phyloP scores from a whole-genome alignment of 306 rosid genomes.

The Glycyrrhiza uralensis region DNA sequence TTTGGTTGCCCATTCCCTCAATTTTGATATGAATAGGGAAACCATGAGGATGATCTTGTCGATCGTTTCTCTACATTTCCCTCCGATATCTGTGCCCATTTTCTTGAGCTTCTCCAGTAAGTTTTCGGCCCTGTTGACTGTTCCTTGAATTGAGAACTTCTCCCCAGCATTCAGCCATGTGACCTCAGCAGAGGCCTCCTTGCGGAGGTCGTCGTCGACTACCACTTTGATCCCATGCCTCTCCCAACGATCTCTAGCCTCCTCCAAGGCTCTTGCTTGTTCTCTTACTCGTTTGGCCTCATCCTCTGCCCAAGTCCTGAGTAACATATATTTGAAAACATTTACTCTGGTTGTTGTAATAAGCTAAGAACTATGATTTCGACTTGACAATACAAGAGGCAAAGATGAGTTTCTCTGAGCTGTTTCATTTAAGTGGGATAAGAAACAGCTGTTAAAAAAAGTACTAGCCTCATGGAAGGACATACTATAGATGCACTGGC shows the following conservation, averaged over 20 bases:
- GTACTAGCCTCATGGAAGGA: background rate
- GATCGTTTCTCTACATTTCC: conserved; percentile 58
- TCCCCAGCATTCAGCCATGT: conserved; percentile 83
- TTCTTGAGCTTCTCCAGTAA: conserved; percentile 65
- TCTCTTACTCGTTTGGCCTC: conserved; percentile 94
- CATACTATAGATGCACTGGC: background rate
- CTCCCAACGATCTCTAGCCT: conserved; percentile 97
- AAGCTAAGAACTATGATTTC: conserved; percentile 5
- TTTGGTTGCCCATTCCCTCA: conserved; percentile 54
- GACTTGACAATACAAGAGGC: background rate
- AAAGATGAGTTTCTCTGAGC: background rate
- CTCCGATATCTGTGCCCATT: conserved; percentile 56
- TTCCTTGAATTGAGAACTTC: conserved; percentile 60
- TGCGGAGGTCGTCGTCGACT: conserved; percentile 82
- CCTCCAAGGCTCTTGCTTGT: conserved; percentile 85
- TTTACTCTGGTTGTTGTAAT: background rate
- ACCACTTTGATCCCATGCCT: conserved; percentile 89
- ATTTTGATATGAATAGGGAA: conserved; percentile 47
- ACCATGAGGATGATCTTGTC: conserved; percentile 55
- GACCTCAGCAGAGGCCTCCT: conserved; percentile 65
- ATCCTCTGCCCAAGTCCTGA: conserved; percentile 98
- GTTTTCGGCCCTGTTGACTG: conserved; percentile 65
- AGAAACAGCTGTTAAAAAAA: background rate
- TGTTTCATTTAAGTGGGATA: background rate
- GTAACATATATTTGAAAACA: background rate